Evolutionary conservation across 805 yeast species (phyloP).

Genomic region (Tetrapisispora nanseiensis): DNA sequence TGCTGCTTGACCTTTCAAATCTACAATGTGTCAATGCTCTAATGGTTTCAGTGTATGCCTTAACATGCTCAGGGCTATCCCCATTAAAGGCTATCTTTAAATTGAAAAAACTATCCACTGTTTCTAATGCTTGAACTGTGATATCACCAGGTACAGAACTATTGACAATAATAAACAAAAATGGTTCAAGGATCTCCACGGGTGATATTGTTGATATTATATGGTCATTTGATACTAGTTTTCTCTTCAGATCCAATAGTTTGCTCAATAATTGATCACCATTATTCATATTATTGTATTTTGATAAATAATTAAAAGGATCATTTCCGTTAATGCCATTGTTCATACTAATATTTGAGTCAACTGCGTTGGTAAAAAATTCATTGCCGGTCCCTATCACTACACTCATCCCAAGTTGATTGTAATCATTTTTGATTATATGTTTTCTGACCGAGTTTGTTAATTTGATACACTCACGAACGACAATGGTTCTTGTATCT

Average conservation of each 20-base stretch:
- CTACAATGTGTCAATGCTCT: constrained; percentile 82
- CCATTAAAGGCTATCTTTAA: constrained; percentile 51
- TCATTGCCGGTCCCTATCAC: constrained; percentile 58
- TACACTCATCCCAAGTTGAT: constrained; percentile 69
- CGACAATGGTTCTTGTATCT: constrained; percentile 72
- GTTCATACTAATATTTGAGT: constrained; percentile 17
- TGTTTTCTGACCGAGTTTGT: constrained; percentile 85
- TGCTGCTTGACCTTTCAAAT: constrained; percentile 89
- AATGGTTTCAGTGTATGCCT: constrained; percentile 36
- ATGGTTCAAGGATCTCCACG: constrained; percentile 74
- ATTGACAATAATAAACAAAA: constrained; percentile 70
- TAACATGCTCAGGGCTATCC: constrained; percentile 51
- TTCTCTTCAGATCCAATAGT: background rate
- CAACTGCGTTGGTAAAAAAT: constrained; percentile 39
- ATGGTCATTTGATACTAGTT: background rate
- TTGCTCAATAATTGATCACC: constrained; percentile 30
- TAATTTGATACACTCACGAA: constrained; percentile 79
- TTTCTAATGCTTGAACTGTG: constrained; percentile 69
- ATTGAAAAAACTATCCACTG: constrained; percentile 63
- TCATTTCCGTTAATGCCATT: constrained; percentile 12
- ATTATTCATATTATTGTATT: constrained; percentile 25
- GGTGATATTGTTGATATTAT: constrained; percentile 23
- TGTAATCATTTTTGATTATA: constrained; percentile 47
- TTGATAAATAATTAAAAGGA: constrained; percentile 26
- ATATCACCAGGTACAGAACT: constrained; percentile 79